A percentile compares a stretch with the other conserved stretches of the same genome.
These are phyloP conservation scores for Aegilops tauschii DNA, from an alignment of 176 grass and related monocot genomes.

Conservation along the genomic window DNA sequence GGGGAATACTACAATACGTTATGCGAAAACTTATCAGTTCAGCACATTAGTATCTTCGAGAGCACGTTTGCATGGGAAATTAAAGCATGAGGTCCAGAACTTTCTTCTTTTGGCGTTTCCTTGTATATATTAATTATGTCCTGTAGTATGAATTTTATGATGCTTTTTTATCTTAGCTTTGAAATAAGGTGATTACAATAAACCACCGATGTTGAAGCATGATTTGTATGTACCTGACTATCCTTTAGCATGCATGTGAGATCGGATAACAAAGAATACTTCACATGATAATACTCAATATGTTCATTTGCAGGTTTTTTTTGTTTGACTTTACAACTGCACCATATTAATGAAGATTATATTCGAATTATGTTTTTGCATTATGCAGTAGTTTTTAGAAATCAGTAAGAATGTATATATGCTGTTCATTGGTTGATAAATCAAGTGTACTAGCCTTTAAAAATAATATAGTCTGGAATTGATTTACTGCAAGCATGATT, in stretches of 20 bases:
- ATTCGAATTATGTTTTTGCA: background rate
- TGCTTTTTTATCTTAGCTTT: background rate
- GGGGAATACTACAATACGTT: slow-evolving; percentile 49
- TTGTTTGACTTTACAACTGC: background rate
- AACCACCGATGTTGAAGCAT: background rate
- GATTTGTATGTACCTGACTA: background rate
- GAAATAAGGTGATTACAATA: background rate
- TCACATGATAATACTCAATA: background rate
- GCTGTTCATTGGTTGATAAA: background rate
- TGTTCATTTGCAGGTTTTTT: background rate
- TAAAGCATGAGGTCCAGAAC: background rate
- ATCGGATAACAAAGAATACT: background rate
- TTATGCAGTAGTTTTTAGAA: background rate
- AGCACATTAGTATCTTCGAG: slow-evolving; percentile 1
- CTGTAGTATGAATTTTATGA: background rate
- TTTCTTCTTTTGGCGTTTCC: background rate
- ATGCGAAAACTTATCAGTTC: slow-evolving; percentile 35
- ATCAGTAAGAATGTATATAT: background rate
- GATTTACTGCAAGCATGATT: background rate
- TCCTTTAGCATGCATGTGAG: background rate
- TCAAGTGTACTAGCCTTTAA: background rate
- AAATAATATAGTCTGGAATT: background rate
- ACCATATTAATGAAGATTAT: background rate
- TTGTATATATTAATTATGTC: background rate
- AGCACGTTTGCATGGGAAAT: background rate